Conservation (phyloP, 352 stramenopile species). For the Phytophthora constricta region DNA sequence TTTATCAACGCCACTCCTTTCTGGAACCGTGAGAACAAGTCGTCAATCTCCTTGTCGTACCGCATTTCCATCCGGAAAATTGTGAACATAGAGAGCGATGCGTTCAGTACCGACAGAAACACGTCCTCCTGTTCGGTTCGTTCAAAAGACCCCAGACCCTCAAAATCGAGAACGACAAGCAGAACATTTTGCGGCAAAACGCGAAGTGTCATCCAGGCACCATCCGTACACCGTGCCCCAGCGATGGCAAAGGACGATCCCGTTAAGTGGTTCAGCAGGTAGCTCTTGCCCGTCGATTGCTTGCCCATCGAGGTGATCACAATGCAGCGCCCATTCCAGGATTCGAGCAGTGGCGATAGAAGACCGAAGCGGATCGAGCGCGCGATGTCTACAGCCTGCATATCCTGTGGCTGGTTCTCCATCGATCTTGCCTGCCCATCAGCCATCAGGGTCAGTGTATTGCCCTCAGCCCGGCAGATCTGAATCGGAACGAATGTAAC, state of each 20-base stretch:
- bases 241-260: slow-evolving; percentile 76
- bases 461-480: slow-evolving; percentile 73
- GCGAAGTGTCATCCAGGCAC: slow-evolving; percentile 50
- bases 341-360: slow-evolving; percentile 43
- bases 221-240: slow-evolving; percentile 48
- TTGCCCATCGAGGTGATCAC: slow-evolving; percentile 60
- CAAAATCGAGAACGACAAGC: slow-evolving; percentile 80
- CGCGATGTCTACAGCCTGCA: slow-evolving; percentile 59
- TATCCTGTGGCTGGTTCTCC: slow-evolving; percentile 16
- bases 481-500: slow-evolving; percentile 80
- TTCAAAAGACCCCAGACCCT: slow-evolving; percentile 75
- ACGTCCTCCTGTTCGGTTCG: slow-evolving; percentile 72
- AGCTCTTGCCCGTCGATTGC: slow-evolving; percentile 86
- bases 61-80: slow-evolving; percentile 78
- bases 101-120: slow-evolving; percentile 71
- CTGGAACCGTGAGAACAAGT: slow-evolving; percentile 71
- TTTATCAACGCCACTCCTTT: slow-evolving; percentile 72
- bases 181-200: slow-evolving; percentile 47
- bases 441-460: slow-evolving; percentile 61
- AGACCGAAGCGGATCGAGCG: slow-evolving; percentile 51
- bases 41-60: slow-evolving; percentile 83
- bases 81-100: slow-evolving; percentile 66
- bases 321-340: slow-evolving; percentile 42
- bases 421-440: slow-evolving; percentile 46
- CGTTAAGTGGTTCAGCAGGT: slow-evolving; percentile 81